phyloP scores from a whole-genome alignment of 345 rosid species.

The Clausena lansium region DNA sequence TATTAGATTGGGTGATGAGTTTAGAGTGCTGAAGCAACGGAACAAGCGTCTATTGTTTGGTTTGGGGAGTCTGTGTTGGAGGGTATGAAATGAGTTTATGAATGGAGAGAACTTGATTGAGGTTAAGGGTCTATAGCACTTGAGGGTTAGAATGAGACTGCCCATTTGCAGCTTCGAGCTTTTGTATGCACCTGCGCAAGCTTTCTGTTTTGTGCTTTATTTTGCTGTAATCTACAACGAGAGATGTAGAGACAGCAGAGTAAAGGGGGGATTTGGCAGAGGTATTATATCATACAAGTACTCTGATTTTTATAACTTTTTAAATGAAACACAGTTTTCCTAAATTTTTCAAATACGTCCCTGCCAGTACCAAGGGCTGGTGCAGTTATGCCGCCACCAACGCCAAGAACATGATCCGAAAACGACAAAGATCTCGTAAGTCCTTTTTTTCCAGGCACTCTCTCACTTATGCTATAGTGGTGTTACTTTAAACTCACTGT shows the following conservation, averaged over 20 bases:
- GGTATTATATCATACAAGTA: background rate
- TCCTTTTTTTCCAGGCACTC: too few relatives aligned
- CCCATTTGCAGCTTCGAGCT: slow-evolving; percentile 37
- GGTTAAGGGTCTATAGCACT: slow-evolving; percentile 43
- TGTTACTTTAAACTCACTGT: too few relatives aligned
- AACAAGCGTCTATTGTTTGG: slow-evolving; percentile 26
- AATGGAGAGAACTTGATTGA: slow-evolving; percentile 39
- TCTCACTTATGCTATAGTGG: too few relatives aligned
- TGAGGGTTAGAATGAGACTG: slow-evolving; percentile 44
- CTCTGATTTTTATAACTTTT: too few relatives aligned
- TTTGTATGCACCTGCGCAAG: background rate
- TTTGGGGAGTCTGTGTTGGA: slow-evolving; percentile 28
- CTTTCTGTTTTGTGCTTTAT: background rate
- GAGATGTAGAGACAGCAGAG: background rate
- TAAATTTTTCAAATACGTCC: background rate
- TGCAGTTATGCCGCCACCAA: background rate
- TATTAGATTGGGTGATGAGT: slow-evolving; percentile 31
- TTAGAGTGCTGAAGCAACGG: slow-evolving; percentile 38
- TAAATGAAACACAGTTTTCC: background rate
- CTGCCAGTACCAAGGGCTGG: background rate
- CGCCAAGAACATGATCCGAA: background rate
- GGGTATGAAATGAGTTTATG: slow-evolving; percentile 17
- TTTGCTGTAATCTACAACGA: background rate
- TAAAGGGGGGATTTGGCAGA: background rate
- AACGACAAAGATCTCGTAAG: too few relatives aligned